Percentiles rank a stretch among this genome's conserved stretches.
Evolutionary conservation across 305 asterid genomes (phyloP).

Genomic region (Fraxinus sp.): DNA sequence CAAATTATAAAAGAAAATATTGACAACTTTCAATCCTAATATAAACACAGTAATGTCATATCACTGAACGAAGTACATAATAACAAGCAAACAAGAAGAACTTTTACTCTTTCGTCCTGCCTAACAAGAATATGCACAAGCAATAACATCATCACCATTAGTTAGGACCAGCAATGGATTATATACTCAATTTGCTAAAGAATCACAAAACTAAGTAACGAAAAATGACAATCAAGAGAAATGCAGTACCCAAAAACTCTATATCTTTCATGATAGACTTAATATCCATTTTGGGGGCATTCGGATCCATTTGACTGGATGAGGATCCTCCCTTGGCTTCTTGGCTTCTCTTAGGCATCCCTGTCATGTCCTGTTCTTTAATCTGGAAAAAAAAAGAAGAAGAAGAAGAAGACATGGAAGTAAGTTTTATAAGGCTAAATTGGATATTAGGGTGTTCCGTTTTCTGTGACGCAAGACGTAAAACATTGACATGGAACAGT

Average conservation of each 20-base stretch:
- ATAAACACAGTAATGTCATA: not conserved
- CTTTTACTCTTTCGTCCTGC: not conserved
- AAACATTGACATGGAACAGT: not conserved
- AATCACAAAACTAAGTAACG: not conserved
- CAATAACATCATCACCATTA: not conserved
- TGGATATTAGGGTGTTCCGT: not conserved
- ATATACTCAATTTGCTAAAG: not conserved
- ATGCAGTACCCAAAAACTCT: slow-evolving; percentile 45
- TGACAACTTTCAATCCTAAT: not conserved
- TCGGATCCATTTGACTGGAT: slow-evolving; percentile 29
- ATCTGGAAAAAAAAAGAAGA: no score
- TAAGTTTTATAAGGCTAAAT: not conserved
- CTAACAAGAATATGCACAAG: not conserved
- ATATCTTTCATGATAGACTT: slow-evolving; percentile 57
- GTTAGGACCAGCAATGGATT: not conserved
- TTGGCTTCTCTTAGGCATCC: slow-evolving; percentile 28
- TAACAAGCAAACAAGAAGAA: not conserved
- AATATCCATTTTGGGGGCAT: slow-evolving; percentile 41
- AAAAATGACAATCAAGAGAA: slow-evolving; percentile 3
- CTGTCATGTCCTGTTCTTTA: not conserved
- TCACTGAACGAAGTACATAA: not conserved
- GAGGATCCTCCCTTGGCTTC: slow-evolving; percentile 32
- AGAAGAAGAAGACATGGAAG: no score
- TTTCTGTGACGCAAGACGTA: not conserved
- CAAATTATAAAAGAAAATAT: not conserved